Evolutionary conservation across 495 filamentous ascomycete species (phyloP), one percentile per base, ranked within the genome.

Genomic region (Penicillium subrubescens): DNA sequence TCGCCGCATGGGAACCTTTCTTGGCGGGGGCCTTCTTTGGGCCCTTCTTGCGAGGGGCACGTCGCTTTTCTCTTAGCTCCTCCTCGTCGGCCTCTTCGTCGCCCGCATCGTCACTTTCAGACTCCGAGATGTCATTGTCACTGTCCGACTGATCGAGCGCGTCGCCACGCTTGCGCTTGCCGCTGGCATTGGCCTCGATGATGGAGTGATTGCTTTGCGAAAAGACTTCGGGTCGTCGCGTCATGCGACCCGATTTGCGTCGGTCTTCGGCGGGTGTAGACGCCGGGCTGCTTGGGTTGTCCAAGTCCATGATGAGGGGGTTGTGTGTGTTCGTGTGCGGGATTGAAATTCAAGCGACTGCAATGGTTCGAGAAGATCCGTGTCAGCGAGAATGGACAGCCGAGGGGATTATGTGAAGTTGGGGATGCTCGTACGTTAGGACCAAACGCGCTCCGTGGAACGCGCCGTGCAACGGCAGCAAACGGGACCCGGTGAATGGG

Each of bases 171-270:
- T 88, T 88, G 62, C 86, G 82, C 73, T 89, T 89, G 29, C 75
- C 73, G 50, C 76, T 71, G 21, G 78, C 58, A 14, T 68, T 75
- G 43, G 65, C 72, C 5, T 73, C 71, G 29, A 73, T 67, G 27
- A 62, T 63, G 50, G 73, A 74, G 63, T 77, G 71, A 37, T 70
- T 70, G 29, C 67, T 82, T 56, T 83, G 74, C 6, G 81, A 83
- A 77, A 88, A 92, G 46, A 88, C 83, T 68, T 87, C 84, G 56
- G 92, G 92, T 64, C 85, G 88, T 67, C 89, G 91, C 65, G 88
- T 86, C 77, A 88, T 87, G 78, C 93, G 91, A 80, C 90, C 90
- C 53, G 93, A 96, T 71, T 91, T 91, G 74, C 93, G 87, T 73
- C 89, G 71, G 78, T 83, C 82, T 75, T 86, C 82, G 66, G 85